These are phyloP conservation scores for Apiospora koreana DNA, from an alignment of 2,329 filamentous ascomycete species.

Conservation along the genomic window DNA sequence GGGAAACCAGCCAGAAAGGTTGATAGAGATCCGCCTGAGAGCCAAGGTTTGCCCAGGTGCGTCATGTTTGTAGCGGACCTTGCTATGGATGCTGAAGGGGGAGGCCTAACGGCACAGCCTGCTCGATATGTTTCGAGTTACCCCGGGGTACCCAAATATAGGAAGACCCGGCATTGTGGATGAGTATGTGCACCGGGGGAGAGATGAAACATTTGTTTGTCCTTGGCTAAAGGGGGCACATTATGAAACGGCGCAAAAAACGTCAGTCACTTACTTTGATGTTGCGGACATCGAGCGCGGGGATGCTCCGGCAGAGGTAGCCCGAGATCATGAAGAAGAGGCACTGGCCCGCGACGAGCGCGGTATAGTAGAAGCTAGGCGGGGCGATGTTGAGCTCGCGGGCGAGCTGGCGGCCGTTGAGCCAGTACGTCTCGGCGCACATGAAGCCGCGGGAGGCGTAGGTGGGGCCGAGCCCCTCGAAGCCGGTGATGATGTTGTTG, in stretches of 20 bases:
- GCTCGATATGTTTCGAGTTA: background rate
- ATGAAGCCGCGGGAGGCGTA: constrained; percentile 68
- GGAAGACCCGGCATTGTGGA: background rate
- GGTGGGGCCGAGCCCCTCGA: constrained; percentile 66
- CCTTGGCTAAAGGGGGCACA: no score
- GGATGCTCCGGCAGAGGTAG: constrained; percentile 44
- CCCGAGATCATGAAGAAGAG: constrained; percentile 61
- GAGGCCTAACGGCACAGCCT: background rate
- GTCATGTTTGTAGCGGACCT: background rate
- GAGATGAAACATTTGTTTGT: background rate
- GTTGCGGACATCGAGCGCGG: constrained; percentile 45
- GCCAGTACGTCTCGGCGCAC: constrained; percentile 66
- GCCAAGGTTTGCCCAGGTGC: background rate
- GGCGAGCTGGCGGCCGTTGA: constrained; percentile 67
- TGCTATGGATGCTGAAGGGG: background rate
- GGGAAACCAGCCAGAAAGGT: background rate
- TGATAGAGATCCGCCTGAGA: background rate
- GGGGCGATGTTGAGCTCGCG: constrained; percentile 59
- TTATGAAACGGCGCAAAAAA: background rate
- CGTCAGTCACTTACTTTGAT: constrained; percentile 43
- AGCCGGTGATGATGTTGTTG: constrained; percentile 71
- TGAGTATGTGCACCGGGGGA: constrained; percentile 14
- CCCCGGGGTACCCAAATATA: background rate
- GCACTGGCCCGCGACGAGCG: constrained; percentile 65
- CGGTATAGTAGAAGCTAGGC: constrained; percentile 58